Conservation (phyloP, 2,329 filamentous ascomycete genomes). For the Knufia petricola region DNA sequence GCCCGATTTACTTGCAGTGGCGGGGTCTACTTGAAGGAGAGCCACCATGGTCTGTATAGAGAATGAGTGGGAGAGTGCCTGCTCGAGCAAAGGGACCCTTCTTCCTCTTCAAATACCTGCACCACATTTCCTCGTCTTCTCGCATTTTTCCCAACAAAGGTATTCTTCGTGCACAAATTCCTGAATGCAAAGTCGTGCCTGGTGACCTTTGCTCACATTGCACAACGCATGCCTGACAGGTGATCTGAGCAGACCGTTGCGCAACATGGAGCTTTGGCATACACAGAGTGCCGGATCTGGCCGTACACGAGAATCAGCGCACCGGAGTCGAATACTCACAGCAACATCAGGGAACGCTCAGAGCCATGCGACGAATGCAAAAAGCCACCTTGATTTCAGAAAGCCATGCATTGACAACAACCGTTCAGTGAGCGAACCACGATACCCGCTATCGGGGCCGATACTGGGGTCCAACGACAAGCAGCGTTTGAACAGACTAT, state of each 20-base stretch:
- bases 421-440: conserved; percentile 6
- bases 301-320: not conserved
- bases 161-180: conserved; percentile 5
- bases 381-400: not conserved
- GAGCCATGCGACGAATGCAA: conserved; percentile 3
- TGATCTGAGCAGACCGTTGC: conserved; percentile 8
- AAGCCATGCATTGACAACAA: not conserved
- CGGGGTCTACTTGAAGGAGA: not conserved
- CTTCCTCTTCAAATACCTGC: conserved; percentile 3
- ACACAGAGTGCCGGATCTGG: conserved; percentile 3
- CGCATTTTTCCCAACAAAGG: conserved; percentile 5
- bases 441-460: conserved; percentile 14
- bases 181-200: not conserved
- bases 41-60: not conserved
- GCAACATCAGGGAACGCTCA: conserved; percentile 35
- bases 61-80: not conserved
- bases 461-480: conserved; percentile 21
- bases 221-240: not conserved
- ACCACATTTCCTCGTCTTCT: not conserved
- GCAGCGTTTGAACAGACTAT: conserved; percentile 8
- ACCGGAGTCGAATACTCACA: not conserved
- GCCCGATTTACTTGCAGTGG: not conserved
- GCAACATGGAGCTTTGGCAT: conserved; percentile 5
- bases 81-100: conserved; percentile 6
- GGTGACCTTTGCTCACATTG: conserved; percentile 8